phyloP scores from a whole-genome alignment of 768 basidiomycete species.

The Hericium erinaceus region DNA sequence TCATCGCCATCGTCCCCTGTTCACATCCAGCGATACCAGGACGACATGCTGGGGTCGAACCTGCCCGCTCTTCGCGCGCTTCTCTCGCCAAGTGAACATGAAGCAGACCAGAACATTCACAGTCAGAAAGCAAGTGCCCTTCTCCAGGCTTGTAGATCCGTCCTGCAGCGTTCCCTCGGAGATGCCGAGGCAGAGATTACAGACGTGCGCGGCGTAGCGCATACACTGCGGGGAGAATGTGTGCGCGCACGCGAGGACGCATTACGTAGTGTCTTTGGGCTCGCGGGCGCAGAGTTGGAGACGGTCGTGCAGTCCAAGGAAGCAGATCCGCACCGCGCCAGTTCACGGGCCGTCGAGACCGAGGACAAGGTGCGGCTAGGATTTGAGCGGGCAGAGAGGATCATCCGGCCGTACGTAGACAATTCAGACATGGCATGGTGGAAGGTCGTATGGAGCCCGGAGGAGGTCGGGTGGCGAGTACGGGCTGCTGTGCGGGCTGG shows the following conservation, averaged over 20 bases:
- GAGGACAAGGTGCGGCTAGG: constrained; percentile 4
- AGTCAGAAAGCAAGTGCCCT: constrained; percentile 5
- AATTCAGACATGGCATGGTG: constrained; percentile 5
- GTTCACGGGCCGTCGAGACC: too few relatives aligned
- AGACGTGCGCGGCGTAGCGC: neutral
- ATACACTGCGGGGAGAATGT: neutral
- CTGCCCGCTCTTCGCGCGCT: constrained; percentile 3
- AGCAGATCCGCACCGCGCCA: neutral
- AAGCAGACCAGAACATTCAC: neutral
- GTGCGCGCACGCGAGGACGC: neutral
- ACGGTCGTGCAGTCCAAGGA: neutral
- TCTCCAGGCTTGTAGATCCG: neutral
- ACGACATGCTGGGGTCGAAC: constrained; percentile 49
- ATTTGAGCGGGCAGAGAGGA: constrained; percentile 1
- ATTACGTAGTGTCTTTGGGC: neutral
- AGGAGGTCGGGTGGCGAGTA: constrained; percentile 13
- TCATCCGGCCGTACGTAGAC: constrained; percentile 2
- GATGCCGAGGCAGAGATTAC: constrained; percentile 1
- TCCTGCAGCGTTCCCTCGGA: neutral
- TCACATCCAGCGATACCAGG: constrained; percentile 57
- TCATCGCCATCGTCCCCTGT: constrained; percentile 34
- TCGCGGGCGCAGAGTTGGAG: neutral
- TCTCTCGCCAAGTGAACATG: neutral
- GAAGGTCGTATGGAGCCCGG: constrained; percentile 8
- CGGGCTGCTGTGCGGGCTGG: constrained; percentile 4